These are phyloP conservation scores for Ophiosphaerella korrae DNA, from an alignment of 2,329 filamentous ascomycete genomes.

Conservation along the genomic window DNA sequence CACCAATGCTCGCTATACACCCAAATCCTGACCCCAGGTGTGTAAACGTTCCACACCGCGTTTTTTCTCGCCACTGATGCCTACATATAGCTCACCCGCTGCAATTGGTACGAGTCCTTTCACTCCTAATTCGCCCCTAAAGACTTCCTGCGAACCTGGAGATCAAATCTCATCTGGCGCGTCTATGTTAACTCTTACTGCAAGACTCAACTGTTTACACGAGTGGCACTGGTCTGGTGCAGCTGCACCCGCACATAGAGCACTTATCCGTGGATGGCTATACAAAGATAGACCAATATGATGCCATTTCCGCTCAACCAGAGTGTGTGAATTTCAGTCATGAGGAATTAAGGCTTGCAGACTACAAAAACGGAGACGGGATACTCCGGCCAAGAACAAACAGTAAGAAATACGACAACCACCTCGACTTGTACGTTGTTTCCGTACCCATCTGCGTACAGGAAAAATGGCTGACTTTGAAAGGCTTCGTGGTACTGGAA, in stretches of 20 bases:
- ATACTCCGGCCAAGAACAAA: background rate
- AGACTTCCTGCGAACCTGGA: too few species aligned
- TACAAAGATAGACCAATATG: background rate
- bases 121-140: too few species aligned
- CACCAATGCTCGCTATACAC: too few species aligned
- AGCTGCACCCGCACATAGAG: background rate
- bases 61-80: too few species aligned
- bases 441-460: background rate
- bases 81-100: too few species aligned
- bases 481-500: constrained; percentile 9
- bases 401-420: background rate
- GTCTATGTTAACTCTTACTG: too few species aligned
- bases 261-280: background rate
- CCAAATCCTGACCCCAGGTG: too few species aligned
- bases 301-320: constrained; percentile 4
- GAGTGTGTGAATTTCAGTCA: constrained; percentile 3
- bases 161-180: too few species aligned
- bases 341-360: constrained; percentile 9
- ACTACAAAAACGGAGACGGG: constrained; percentile 1
- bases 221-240: background rate
- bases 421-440: constrained; percentile 6
- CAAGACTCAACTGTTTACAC: too few species aligned
- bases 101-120: too few species aligned
- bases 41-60: too few species aligned
- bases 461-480: background rate